phyloP scores from a whole-genome alignment of 2,329 filamentous ascomycete genomes.

The Elsinoe ampelina region DNA sequence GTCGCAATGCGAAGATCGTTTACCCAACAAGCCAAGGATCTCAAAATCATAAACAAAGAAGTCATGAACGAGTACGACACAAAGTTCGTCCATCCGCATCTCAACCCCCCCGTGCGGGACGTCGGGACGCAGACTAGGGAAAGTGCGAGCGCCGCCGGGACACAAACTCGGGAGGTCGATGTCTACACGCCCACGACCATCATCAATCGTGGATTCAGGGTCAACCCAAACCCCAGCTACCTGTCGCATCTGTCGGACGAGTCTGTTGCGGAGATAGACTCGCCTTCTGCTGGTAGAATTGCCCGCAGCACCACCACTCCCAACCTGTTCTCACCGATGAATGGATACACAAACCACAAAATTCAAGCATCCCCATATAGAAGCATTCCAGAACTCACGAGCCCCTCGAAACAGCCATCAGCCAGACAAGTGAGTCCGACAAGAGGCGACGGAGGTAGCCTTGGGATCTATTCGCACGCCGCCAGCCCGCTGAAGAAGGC shows the following conservation, averaged over 20 bases:
- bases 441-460: slow-evolving; percentile 59
- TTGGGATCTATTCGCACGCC: slow-evolving; percentile 71
- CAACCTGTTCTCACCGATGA: slow-evolving; percentile 35
- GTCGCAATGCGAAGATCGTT: slow-evolving; percentile 64
- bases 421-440: slow-evolving; percentile 26
- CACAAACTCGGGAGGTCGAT: slow-evolving; percentile 42
- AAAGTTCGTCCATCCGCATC: slow-evolving; percentile 84
- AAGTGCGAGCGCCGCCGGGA: slow-evolving; percentile 25
- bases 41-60: slow-evolving; percentile 74
- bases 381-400: slow-evolving; percentile 20
- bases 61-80: slow-evolving; percentile 92
- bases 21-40: slow-evolving; percentile 77
- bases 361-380: slow-evolving; percentile 14
- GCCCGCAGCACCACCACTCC: slow-evolving; percentile 55
- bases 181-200: slow-evolving; percentile 53
- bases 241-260: slow-evolving; percentile 33
- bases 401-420: slow-evolving; percentile 27
- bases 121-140: slow-evolving; percentile 68
- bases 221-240: slow-evolving; percentile 77
- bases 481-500: slow-evolving; percentile 78
- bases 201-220: slow-evolving; percentile 67
- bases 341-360: slow-evolving; percentile 18
- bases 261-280: slow-evolving; percentile 9
- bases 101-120: slow-evolving; percentile 70
- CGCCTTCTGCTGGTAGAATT: slow-evolving; percentile 15